Base-by-base conservation (phyloP, 2,329 filamentous ascomycete genomes). In the Exophiala viscosa region DNA sequence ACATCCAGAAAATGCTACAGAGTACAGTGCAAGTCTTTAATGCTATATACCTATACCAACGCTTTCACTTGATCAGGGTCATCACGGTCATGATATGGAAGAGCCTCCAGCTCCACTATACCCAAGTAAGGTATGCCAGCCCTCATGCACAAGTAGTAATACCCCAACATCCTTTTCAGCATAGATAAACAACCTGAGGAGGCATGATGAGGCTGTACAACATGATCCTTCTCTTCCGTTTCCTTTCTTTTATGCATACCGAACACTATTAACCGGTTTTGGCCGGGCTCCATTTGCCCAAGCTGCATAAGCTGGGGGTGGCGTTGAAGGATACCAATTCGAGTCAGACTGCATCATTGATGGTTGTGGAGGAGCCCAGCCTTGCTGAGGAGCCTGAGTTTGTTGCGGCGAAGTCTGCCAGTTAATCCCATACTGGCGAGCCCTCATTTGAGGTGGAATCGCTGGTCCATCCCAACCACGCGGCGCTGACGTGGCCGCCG, bases 391-490 rank as follows among this genome's bases (percentile, higher is more conserved):
- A 8, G 32, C 31, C 28, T 44, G 50, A 42, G 38, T 52, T 14
- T 48, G 52, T 34, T 44, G 23, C 2, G 41, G 45, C 15, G 54
- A 38, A 14, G 23, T 39, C 42, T 50, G 45, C 35, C 45, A 50
- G 13, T 18, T 33, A 45, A 51, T 54, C 17, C 60, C 60, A 47
- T 62, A 62, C n/a, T 59, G 58, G 47, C 60, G 49, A 40, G 52
- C 50, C 41, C 57, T 54, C 58, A 61, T 61, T 38, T 56, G 52
- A 9, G 50, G 49, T 33, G 60, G 60, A 40, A 62, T 54, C 10
- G 48, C 53, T 28, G 60, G 60, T 20, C 60, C 60, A 50, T 60
- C 49, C 60, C 60, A 62, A 5, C 58, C 35, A 34, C 51, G 33
- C 5, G 45, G 31, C 33, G 48, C 31, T 14, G 8, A 44, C 40